Evolutionary conservation across 257 asterid species (phyloP).

Genomic region (Cruciata laevipes): DNA sequence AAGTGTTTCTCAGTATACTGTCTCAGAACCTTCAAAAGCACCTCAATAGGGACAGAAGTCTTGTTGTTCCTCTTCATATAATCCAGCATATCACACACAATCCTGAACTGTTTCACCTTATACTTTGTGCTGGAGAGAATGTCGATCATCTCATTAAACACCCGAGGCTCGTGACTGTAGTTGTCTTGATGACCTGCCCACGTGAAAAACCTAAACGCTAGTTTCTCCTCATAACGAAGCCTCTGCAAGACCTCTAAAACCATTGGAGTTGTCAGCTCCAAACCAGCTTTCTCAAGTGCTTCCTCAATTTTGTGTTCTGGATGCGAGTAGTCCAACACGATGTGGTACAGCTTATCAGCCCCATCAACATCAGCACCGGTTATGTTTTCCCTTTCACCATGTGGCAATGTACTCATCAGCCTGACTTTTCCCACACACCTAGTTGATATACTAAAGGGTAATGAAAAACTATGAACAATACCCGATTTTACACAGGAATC

Average conservation of each 20-base stretch:
- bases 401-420: constrained; percentile 35
- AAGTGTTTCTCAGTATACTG: constrained; percentile 70
- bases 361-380: constrained; percentile 18
- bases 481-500: constrained; percentile 5
- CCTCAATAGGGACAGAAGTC: constrained; percentile 59
- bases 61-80: constrained; percentile 69
- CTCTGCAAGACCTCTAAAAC: constrained; percentile 57
- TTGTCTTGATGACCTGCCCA: constrained; percentile 51
- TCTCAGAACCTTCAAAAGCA: constrained; percentile 51
- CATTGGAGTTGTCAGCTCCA: constrained; percentile 58
- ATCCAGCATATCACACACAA: constrained; percentile 78
- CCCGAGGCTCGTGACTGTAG: constrained; percentile 67
- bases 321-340: constrained; percentile 48
- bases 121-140: constrained; percentile 77
- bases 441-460: constrained; percentile 11
- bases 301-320: constrained; percentile 75
- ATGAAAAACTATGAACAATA: constrained; percentile 6
- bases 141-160: constrained; percentile 72
- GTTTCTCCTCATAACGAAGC: constrained; percentile 47
- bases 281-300: constrained; percentile 53
- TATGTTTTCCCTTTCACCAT: constrained; percentile 22
- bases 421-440: constrained; percentile 17
- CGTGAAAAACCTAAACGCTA: constrained; percentile 1
- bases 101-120: constrained; percentile 80
- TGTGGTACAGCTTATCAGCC: constrained; percentile 47